Base-by-base conservation (phyloP, 1,284 basidiomycete genomes). In the Pseudozyma thailandica region DNA sequence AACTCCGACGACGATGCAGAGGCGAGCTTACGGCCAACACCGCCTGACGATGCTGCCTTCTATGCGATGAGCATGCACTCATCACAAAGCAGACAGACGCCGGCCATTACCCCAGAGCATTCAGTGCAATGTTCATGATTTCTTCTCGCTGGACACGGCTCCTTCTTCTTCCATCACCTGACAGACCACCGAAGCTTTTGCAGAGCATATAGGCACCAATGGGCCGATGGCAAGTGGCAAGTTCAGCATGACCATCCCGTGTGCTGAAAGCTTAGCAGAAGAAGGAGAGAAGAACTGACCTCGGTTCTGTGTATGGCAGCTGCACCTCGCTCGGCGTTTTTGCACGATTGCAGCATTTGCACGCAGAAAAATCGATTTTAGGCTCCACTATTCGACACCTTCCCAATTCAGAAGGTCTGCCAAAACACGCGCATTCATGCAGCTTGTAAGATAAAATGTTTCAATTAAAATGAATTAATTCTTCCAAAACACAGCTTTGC, bases 311-410 rank as follows among this genome's bases (percentile, higher is more conserved):
- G 12, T 23, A 18, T 9, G 12, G 31, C 30, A 49, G 47, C 47
- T 49, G 47, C 47, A 49, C 23, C 23, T 39, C n/a, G 52, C 52
- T 54, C 52, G 52, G 52, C 52, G 52, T 54, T 47, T 47, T 46
- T 50, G 52, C 52, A 25, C 38, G 31, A 49, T 44, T 56, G 35
- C 52, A 44, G 18, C 12, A 9, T 13, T 16, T 8, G 44, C n/a
- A 20, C 21, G 18, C 28, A 43, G n/a, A 44, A 13, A 47, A n/a
- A n/a, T n/a, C n/a, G n/a, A n/a, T n/a, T n/a, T n/a, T n/a, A n/a
- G n/a, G n/a, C n/a, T 35, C 15, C 15, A n/a, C 33, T 16, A n/a
- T 9, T 7, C 33, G 33, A 35, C 47, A 53, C 58, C 47, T 54
- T 61, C 58, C 58, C 21, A 50, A 61, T 45, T 33, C 27, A 35